Percentiles rank a stretch among this genome's conserved stretches.
These are phyloP conservation scores for Alternaria sp. DNA, from an alignment of 2,329 filamentous ascomycete genomes.

Conservation along the genomic window DNA sequence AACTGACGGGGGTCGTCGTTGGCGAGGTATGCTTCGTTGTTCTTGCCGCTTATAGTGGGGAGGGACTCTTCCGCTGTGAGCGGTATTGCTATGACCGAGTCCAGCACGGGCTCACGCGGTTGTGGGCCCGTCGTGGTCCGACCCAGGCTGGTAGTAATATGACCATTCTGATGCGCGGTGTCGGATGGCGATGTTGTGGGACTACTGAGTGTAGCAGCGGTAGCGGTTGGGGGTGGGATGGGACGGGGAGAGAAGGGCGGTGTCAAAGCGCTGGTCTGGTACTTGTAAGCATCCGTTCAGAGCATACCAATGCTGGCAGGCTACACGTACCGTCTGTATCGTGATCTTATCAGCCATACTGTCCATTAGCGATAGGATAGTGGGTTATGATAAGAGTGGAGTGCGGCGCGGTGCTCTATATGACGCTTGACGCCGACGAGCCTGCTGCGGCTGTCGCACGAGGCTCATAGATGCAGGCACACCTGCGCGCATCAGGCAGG, in stretches of 20 bases:
- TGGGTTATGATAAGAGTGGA: background rate
- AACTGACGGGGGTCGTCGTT: conserved; percentile 36
- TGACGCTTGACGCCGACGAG: background rate
- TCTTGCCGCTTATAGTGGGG: conserved; percentile 38
- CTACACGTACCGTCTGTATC: background rate
- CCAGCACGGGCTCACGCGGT: conserved; percentile 19
- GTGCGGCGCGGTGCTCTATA: background rate
- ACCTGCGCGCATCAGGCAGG: background rate
- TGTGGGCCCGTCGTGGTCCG: conserved; percentile 8
- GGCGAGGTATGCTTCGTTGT: conserved; percentile 26
- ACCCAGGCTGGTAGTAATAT: background rate
- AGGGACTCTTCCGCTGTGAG: conserved; percentile 38
- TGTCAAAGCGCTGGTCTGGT: conserved; percentile 9
- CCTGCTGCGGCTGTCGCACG: conserved; percentile 7
- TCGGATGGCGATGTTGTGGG: conserved; percentile 11
- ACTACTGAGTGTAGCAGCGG: background rate
- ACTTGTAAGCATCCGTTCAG: background rate
- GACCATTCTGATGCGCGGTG: background rate
- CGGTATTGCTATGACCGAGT: conserved; percentile 24
- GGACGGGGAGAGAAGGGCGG: conserved; percentile 34
- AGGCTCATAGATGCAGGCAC: conserved; percentile 1
- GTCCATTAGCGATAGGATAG: background rate
- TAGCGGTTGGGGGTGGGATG: conserved; percentile 25
- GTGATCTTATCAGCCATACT: conserved; percentile 26
- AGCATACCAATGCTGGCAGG: background rate